Conservation (phyloP, 495 filamentous ascomycete species). For the Rostrohypoxylon terebratum region DNA sequence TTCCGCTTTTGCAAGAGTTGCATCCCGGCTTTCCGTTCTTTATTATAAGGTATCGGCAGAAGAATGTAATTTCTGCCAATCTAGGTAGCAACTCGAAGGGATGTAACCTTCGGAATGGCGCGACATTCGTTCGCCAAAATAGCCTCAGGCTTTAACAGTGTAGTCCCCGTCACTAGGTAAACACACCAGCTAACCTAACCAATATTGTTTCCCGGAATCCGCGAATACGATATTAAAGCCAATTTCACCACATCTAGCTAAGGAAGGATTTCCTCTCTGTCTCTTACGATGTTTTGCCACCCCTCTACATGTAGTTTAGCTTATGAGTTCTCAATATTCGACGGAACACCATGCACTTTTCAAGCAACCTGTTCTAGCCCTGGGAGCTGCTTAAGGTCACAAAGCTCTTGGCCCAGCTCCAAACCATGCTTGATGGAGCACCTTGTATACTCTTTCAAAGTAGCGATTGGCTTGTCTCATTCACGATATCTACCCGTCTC, state of each 20-base stretch:
- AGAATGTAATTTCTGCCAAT: not conserved
- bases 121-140: not conserved
- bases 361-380: not conserved
- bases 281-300: not conserved
- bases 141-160: not conserved
- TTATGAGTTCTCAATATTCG: not conserved
- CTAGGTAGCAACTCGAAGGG: not conserved
- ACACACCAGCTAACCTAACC: not conserved
- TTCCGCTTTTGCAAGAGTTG: not conserved
- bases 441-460: not conserved
- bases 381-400: too few relatives aligned
- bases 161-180: not conserved
- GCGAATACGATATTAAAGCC: not conserved
- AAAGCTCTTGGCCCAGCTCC: too few relatives aligned
- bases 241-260: not conserved
- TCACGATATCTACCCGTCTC: not conserved
- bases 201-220: not conserved
- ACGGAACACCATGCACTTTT: not conserved
- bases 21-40: not conserved
- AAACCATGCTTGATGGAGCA: not conserved
- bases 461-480: not conserved
- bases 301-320: not conserved
- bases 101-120: constrained; percentile 1
- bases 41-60: not conserved
- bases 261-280: not conserved